These are phyloP conservation scores for Apiosordaria backusii DNA, from an alignment of 495 filamentous ascomycete genomes.

Conservation along the genomic window DNA sequence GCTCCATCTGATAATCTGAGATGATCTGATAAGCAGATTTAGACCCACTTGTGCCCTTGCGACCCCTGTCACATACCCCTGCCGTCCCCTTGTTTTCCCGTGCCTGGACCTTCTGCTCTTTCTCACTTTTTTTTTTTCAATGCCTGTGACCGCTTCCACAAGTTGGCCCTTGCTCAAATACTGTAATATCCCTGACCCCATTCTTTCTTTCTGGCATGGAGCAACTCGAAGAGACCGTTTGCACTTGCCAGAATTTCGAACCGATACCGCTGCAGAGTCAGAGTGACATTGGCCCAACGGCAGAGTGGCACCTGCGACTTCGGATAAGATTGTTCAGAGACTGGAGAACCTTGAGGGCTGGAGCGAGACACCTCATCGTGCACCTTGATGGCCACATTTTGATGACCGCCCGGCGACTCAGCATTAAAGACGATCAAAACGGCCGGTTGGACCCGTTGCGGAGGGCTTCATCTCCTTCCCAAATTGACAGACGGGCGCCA, in stretches of 20 bases:
- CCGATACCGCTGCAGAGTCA: neutral
- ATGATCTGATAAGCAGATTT: constrained; percentile 21
- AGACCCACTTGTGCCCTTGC: neutral
- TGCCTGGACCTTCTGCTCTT: neutral
- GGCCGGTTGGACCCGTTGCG: neutral
- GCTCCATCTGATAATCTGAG: constrained; percentile 12
- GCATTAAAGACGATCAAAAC: neutral
- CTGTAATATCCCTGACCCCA: neutral
- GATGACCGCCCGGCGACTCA: neutral
- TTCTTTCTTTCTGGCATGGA: neutral
- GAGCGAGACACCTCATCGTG: constrained; percentile 3
- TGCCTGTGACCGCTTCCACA: neutral
- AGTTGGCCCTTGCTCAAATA: neutral
- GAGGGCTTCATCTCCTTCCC: constrained; percentile 6
- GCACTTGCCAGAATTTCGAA: neutral
- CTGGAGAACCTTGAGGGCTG: constrained; percentile 23
- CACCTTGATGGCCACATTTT: constrained; percentile 16
- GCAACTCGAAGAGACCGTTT: neutral
- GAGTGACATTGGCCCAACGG: neutral
- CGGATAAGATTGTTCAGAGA: neutral
- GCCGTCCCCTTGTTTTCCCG: neutral
- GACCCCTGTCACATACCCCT: neutral
- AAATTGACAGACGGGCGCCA: constrained; percentile 2
- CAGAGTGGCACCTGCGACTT: neutral
- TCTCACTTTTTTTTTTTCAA: neutral